Conservation (phyloP, 2,329 filamentous ascomycete species). For the Seiridium cupressi region DNA sequence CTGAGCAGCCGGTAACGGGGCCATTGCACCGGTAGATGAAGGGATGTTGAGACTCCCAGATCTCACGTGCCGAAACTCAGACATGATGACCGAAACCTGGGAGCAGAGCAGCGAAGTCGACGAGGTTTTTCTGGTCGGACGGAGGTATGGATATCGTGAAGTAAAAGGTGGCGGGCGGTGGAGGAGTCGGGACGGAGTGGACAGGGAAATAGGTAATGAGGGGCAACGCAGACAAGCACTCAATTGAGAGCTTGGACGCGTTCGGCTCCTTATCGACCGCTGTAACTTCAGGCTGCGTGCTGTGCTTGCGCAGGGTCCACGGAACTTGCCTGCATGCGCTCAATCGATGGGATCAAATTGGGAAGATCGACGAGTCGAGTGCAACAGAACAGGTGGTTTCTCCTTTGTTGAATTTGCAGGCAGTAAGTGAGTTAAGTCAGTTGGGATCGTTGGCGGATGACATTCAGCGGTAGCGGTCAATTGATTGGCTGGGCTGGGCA, state of each 20-base stretch:
- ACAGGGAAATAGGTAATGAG: not conserved
- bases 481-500: too few relatives aligned
- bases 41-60: slow-evolving; percentile 56
- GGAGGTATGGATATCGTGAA: not conserved
- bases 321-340: too few relatives aligned
- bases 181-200: not conserved
- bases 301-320: not conserved
- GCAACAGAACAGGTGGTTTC: too few relatives aligned
- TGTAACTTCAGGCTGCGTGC: not conserved
- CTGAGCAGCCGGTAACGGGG: slow-evolving; percentile 33
- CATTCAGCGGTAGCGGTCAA: too few relatives aligned
- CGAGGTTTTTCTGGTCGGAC: not conserved
- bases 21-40: slow-evolving; percentile 31
- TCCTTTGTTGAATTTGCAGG: too few relatives aligned
- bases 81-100: slow-evolving; percentile 29
- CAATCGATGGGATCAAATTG: too few relatives aligned
- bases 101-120: not conserved
- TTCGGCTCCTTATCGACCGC: not conserved
- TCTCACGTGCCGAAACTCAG: slow-evolving; percentile 56
- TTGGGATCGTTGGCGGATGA: too few relatives aligned
- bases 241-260: not conserved
- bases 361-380: too few relatives aligned
- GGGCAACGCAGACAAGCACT: not conserved
- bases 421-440: too few relatives aligned
- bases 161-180: not conserved